Evolutionary conservation across 73 alveolate species (phyloP), one percentile per base, ranked within the genome.

Genomic region (Paramecium sonneborni): DNA sequence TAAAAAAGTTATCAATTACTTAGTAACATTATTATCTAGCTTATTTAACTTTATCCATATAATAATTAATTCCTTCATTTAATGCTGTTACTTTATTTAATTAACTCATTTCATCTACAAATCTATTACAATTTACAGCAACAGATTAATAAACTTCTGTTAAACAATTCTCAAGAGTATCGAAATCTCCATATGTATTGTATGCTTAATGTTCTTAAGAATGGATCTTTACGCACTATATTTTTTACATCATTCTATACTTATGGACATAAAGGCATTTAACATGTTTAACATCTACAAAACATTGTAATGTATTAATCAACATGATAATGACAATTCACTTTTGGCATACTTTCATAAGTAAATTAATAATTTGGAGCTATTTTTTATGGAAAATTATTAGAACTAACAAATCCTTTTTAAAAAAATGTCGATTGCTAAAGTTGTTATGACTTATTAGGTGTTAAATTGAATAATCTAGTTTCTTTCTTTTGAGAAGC

Each of bases 291-390:
- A 21, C 74, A 24, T 46, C 90, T 79, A 23, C 90, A 79, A 79
- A 79, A 79, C 90, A 79, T 79, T 6, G 90, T 79, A 8, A 79
- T 79, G 18, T 79, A 79, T 41, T 79, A 32, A 79, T 79, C 90
- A 39, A 44, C 55, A 79, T 79, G 90, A 46, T 79, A 79, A 34
- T 43, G 90, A 12, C 90, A 79, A 46, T 44, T 39, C 3, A 79
- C 90, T 79, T 79, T 79, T 41, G 90, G 90, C 90, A 79, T 79
- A 12, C 35, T 79, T 20, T 79, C 90, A 79, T 30, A 79, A 14
- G 76, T 39, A n/a, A 79, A 79, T 41, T 72, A 38, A 37, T 72
- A 72, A 72, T 72, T 72, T 15, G 55, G 57, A 35, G 55, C 57
- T 9, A 72, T 72, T 35, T 38, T 72, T 72, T 72, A 41, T 28